Evolutionary conservation across 2,329 filamentous ascomycete genomes (phyloP).

Genomic region (Rutstroemia sp.): DNA sequence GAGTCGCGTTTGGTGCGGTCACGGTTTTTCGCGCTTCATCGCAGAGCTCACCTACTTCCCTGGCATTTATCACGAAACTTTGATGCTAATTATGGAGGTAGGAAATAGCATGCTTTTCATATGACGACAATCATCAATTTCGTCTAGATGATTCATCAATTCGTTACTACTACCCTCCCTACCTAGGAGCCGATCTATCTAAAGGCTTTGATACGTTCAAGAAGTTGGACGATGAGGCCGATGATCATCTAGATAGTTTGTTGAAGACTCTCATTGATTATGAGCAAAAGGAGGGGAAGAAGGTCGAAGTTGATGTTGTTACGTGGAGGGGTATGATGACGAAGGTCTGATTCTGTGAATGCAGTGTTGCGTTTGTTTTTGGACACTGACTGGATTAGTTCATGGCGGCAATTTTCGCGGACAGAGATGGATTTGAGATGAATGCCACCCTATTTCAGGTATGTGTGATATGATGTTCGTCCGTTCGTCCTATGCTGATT

Average conservation of each 20-base stretch:
- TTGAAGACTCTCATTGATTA: slow-evolving; percentile 67
- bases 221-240: slow-evolving; percentile 72
- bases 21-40: no score
- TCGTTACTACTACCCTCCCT: slow-evolving; percentile 79
- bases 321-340: slow-evolving; percentile 99
- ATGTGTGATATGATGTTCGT: slow-evolving; percentile 13
- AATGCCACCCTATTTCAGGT: slow-evolving; percentile 89
- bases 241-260: slow-evolving; percentile 82
- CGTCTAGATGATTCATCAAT: slow-evolving; percentile 71
- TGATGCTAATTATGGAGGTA: slow-evolving; percentile 29
- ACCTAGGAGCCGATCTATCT: slow-evolving; percentile 65
- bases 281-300: slow-evolving; percentile 61
- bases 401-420: slow-evolving; percentile 75
- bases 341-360: slow-evolving; percentile 51
- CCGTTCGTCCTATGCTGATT: slow-evolving; percentile 16
- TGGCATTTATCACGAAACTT: not conserved
- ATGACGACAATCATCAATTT: slow-evolving; percentile 75
- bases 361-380: no score
- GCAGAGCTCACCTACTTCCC: not conserved
- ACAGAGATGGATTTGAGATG: slow-evolving; percentile 89
- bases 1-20: no score
- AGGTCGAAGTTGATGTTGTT: slow-evolving; percentile 67
- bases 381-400: slow-evolving; percentile 47
- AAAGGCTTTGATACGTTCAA: slow-evolving; percentile 75
- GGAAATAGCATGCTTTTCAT: slow-evolving; percentile 93